Base-by-base conservation (phyloP, 2,329 filamentous ascomycete genomes). In the Penicillium hordei region DNA sequence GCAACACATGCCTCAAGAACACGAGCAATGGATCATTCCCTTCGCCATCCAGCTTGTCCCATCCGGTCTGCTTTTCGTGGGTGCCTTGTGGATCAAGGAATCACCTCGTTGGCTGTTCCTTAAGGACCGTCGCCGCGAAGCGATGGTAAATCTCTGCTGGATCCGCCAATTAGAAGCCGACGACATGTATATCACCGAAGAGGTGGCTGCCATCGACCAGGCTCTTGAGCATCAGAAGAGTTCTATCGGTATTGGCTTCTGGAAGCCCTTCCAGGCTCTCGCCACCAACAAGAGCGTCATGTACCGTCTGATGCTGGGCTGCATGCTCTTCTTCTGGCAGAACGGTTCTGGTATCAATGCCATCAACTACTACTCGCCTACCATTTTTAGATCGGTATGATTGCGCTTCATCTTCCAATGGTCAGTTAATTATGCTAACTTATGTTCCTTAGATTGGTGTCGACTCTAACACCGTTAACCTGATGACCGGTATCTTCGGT, bases 341-440 rank as follows among this genome's bases (percentile, higher is more conserved):
- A 93, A 93, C 65, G 87, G 87, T 48, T 82, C 78, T 3, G 89
- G 89, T 7, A 91, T 91, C 75, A 91, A 91, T 65, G 88, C 89
- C n/a, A 87, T 90, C 76, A 91, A 91, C 78, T 91, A 91, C 76
- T 90, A 88, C 72, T 81, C 78, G 1, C 87, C 88, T 0, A 87
- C 83, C 0, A 83, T 90, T 21, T 90, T 91, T 79, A 81, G 19
- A 51, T 55, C 51, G 17, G 61, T 64, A 53, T 48, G 59, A 42
- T 23, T 44, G 3, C 13, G 13, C 4, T 9, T 17, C 9, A n/a
- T 25, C 31, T 48, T 48, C 9, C 4, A 23, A 36, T n/a, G 9
- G 10, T 25, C 21, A 27, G 21, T 21, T 10, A 15, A 21, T 19
- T 7, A 31, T 55, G 19, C 60, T 64, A 49, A 64, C 45, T 13